phyloP scores from a whole-genome alignment of 306 rosid species.

The Quillaja saponaria region DNA sequence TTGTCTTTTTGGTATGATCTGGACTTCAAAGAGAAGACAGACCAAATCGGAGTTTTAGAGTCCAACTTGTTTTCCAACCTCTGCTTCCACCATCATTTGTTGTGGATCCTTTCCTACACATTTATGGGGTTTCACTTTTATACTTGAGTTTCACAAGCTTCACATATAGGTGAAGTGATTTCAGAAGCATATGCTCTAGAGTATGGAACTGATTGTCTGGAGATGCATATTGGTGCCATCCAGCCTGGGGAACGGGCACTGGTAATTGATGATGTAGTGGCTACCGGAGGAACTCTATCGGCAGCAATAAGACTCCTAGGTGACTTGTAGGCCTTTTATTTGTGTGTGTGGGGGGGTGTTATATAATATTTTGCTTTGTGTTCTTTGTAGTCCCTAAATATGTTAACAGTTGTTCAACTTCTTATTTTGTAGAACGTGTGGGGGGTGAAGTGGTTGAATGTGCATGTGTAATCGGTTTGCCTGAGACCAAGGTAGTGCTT shows the following conservation, averaged over 20 bases:
- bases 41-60: neutral
- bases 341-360: neutral
- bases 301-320: slow-evolving; percentile 92
- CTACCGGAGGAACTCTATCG: slow-evolving; percentile 93
- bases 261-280: slow-evolving; percentile 86
- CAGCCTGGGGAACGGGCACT: slow-evolving; percentile 78
- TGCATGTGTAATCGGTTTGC: slow-evolving; percentile 92
- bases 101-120: no score
- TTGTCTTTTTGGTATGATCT: neutral
- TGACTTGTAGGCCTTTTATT: slow-evolving; percentile 25
- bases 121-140: slow-evolving; percentile 4
- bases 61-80: slow-evolving; percentile 12
- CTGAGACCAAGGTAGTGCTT: slow-evolving; percentile 73
- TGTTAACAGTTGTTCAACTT: slow-evolving; percentile 22
- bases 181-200: slow-evolving; percentile 81
- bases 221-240: slow-evolving; percentile 89
- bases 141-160: slow-evolving; percentile 20
- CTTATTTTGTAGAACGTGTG: slow-evolving; percentile 62
- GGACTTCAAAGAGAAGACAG: neutral
- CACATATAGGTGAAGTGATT: slow-evolving; percentile 69
- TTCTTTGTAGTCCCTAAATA: slow-evolving; percentile 24
- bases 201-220: slow-evolving; percentile 86
- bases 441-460: slow-evolving; percentile 95
- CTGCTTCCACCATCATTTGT: no score
- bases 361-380: slow-evolving; percentile 7